phyloP scores from a whole-genome alignment of 1,284 basidiomycete genomes.

The Moniliella sp. region DNA sequence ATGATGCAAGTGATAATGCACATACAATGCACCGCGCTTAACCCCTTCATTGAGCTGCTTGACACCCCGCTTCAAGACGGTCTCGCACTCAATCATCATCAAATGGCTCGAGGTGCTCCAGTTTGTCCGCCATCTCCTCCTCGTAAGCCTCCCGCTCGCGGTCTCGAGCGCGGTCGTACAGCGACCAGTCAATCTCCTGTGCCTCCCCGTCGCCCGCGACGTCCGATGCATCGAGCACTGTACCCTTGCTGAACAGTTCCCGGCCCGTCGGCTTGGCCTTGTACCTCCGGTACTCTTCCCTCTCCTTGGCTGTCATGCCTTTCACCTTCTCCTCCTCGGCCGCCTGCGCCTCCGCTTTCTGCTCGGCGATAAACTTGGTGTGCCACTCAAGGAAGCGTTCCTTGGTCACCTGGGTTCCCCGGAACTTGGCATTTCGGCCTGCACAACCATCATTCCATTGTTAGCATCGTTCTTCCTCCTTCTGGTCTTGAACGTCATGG shows the following conservation, averaged over 20 bases:
- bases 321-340: conserved; percentile 66
- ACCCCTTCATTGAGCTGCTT: too few relatives aligned
- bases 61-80: too few relatives aligned
- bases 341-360: conserved; percentile 39
- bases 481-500: too few relatives aligned
- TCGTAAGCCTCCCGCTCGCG: neutral
- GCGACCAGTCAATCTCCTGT: neutral
- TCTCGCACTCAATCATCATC: neutral
- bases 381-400: conserved; percentile 67
- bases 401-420: conserved; percentile 67
- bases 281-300: conserved; percentile 60
- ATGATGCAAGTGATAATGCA: too few relatives aligned
- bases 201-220: neutral
- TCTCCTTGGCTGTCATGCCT: conserved; percentile 51
- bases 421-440: conserved; percentile 69
- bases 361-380: conserved; percentile 42
- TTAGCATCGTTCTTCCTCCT: too few relatives aligned
- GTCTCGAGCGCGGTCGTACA: neutral
- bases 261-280: conserved; percentile 47
- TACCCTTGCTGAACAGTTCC: conserved; percentile 12
- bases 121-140: neutral
- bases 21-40: too few relatives aligned
- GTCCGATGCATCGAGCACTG: neutral
- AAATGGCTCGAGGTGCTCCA: neutral
- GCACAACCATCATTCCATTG: too few relatives aligned